Base-by-base conservation (phyloP, 805 yeast species). In the Yarrowia osloensis region DNA sequence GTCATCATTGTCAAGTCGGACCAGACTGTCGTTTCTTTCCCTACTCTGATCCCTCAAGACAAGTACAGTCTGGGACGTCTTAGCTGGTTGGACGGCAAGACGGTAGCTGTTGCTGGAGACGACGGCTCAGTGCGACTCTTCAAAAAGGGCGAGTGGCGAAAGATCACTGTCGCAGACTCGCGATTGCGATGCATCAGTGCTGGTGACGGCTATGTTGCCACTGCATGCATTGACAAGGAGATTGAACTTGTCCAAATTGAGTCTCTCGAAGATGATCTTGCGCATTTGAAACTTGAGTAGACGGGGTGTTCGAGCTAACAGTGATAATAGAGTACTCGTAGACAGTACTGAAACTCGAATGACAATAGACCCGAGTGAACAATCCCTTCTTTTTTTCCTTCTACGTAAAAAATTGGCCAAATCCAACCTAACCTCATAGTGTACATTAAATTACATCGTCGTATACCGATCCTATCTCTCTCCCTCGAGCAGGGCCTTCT, bases 401-500 rank as follows among this genome's bases (percentile, higher is more conserved):
- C n/a, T n/a, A n/a, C n/a, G n/a, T n/a, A n/a, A n/a, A n/a, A n/a
- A n/a, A n/a, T n/a, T n/a, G n/a, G n/a, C n/a, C n/a, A n/a, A n/a
- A n/a, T n/a, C n/a, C n/a, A n/a, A n/a, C n/a, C 31, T 47, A 17
- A 4, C 40, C 37, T 40, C 46, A 39, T 57, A 57, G 19, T 57
- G 63, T 57, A 40, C 63, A 40, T 57, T 57, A 57, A 39, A 57
- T 57, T 40, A 57, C 63, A 54, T 37, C 61, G 29, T 35, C 44
- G 29, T 22, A 13, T 9, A 19, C 28, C 54, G 4, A 29, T 29
- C 4, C 46, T 54, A 57, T 37, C 67, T 66, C 21, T 67, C 59
- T 26, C 44, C 67, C 46, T 72, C 77, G 12, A 70, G 26, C 62
- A 81, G 69, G 29, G 84, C 82, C 67, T 78, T 76, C 61, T 79